These are phyloP conservation scores for Paraphoma chrysanthemicola DNA, from an alignment of 2,329 filamentous ascomycete species.

Conservation along the genomic window DNA sequence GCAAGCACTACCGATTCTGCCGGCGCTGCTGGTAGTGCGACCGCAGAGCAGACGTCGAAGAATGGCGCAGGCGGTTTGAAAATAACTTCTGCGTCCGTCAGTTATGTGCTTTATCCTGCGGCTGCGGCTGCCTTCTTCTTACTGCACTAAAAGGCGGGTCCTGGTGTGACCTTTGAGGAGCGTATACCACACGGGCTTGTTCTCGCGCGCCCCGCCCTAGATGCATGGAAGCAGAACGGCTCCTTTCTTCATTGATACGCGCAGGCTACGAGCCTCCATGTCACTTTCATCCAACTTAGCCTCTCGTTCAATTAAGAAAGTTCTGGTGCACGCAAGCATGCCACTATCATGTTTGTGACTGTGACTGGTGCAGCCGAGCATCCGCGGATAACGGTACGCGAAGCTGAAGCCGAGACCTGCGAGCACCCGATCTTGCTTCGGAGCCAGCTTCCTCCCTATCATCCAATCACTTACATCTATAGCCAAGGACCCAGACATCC, in stretches of 20 bases:
- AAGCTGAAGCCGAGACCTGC: background rate
- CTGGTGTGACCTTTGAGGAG: background rate
- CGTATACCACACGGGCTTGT: no score
- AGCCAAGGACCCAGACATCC: background rate
- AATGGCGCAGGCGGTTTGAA: background rate
- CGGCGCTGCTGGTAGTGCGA: background rate
- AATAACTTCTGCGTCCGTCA: background rate
- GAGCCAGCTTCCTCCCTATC: background rate
- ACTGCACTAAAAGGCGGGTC: background rate
- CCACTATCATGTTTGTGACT: background rate
- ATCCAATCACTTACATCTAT: background rate
- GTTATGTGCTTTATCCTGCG: background rate
- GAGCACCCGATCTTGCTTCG: background rate
- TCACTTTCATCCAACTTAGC: background rate
- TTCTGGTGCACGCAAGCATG: background rate
- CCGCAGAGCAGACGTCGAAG: background rate
- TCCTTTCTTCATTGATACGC: background rate
- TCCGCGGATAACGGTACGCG: slow-evolving; percentile 4
- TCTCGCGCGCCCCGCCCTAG: no score
- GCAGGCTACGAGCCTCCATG: background rate
- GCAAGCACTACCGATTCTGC: background rate
- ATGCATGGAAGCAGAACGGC: no score
- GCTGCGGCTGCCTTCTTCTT: background rate
- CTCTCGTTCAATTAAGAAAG: background rate
- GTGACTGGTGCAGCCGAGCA: background rate